A percentile compares a stretch with the other conserved stretches of the same genome.
Conservation (phyloP, 139 green algal species). For the Yamagishiella unicocca region DNA sequence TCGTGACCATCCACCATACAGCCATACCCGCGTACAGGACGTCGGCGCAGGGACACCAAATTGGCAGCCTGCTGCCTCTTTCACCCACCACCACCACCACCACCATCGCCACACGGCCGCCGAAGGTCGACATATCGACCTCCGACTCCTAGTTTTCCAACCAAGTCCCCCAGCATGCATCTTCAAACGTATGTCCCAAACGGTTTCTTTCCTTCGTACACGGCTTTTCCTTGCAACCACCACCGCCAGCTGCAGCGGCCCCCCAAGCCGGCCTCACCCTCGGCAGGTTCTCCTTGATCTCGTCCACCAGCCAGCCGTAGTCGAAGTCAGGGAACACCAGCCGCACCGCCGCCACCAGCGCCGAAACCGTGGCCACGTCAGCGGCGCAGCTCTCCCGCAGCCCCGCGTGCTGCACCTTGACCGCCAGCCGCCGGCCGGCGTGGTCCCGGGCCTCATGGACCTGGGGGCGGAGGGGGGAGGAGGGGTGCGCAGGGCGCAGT, state of each 20-base stretch:
- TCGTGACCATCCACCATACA: too few relatives aligned
- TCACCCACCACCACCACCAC: too few relatives aligned
- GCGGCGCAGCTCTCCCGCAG: conserved; percentile 80
- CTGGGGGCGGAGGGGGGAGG: conserved; percentile 50
- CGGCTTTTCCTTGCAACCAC: too few relatives aligned
- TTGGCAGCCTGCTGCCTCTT: too few relatives aligned
- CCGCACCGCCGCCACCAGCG: conserved; percentile 74
- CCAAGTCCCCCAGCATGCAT: too few relatives aligned
- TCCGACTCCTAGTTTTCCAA: too few relatives aligned
- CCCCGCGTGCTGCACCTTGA: conserved; percentile 85
- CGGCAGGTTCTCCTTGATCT: conserved; percentile 86
- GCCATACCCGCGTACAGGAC: too few relatives aligned
- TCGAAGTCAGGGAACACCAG: conserved; percentile 69
- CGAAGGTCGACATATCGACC: too few relatives aligned
- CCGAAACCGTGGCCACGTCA: conserved; percentile 87
- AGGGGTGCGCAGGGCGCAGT: neutral
- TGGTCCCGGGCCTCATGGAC: conserved; percentile 83
- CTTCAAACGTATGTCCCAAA: too few relatives aligned
- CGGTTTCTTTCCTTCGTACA: too few relatives aligned
- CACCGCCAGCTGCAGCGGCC: neutral
- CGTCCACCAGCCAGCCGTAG: conserved; percentile 92
- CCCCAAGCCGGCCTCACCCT: neutral
- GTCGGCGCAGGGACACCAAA: too few relatives aligned
- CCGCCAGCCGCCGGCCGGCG: conserved; percentile 76
- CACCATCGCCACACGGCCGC: too few relatives aligned